Evolutionary conservation across 768 basidiomycete species (phyloP), one percentile per base, ranked within the genome.

Genomic region (Tremella fuciformis): DNA sequence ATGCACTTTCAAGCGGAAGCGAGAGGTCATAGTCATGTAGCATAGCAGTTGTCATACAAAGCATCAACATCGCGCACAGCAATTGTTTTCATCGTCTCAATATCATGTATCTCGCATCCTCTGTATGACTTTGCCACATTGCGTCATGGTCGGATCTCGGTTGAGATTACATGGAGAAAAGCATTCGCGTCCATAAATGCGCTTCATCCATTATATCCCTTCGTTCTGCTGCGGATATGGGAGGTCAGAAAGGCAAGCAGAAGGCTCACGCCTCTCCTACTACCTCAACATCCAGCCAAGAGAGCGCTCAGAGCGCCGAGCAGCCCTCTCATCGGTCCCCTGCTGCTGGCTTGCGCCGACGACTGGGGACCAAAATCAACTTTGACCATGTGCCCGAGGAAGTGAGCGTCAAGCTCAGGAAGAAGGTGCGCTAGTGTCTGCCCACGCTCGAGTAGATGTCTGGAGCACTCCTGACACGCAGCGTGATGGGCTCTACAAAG

Each of bases 341-440:
- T 15, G 22, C 51, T 7, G 15, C 7, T n/a, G 22, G 39, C 15
- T 13, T 15, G 19, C 19, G 41, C 26, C 24, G 64, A 25, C 48
- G 65, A 25, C 55, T 63, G 57, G 39, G 62, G 34, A 44, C 62
- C 26, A 64, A 65, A 34, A 44, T 26, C 18, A 50, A 48, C 16
- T 37, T 64, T 1, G 59, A 60, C n/a, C 51, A 63, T 40, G 57
- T 52, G 3, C 50, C 41, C 13, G 60, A 70, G 26, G 68, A 70
- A 57, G 37, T 70, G n/a, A 64, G 53, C 44, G 64, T 71, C 24
- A 71, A 65, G 62, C 54, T 71, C 25, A 67, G 57, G 59, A 58
- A 55, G 59, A 65, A 58, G 59, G 69, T 66, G 50, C 37, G 65
- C 39, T n/a, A 41, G 13, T 39, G 24, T 47, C 7, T 37, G 38